phyloP scores from a whole-genome alignment of 2,329 filamentous ascomycete species.

The Leptoxyphium fumago region DNA sequence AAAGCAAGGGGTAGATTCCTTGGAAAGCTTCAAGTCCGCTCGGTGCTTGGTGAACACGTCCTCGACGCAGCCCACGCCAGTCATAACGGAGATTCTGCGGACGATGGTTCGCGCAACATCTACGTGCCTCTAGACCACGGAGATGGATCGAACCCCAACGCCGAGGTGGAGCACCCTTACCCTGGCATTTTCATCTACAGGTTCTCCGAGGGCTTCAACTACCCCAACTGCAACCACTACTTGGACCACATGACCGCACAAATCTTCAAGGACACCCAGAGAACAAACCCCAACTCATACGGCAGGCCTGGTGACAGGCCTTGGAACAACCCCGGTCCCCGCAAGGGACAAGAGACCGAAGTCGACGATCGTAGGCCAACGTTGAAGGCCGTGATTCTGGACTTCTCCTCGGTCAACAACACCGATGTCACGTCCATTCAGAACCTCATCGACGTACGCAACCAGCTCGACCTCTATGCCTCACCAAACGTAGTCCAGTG shows the following conservation, averaged over 20 bases:
- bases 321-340: conserved; percentile 85
- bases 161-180: conserved; percentile 67
- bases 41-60: conserved; percentile 62
- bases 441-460: conserved; percentile 82
- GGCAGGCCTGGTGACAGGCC: conserved; percentile 53
- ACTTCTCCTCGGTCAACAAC: conserved; percentile 87
- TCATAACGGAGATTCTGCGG: conserved; percentile 15
- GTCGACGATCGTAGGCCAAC: conserved; percentile 43
- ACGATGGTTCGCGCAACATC: conserved; percentile 49
- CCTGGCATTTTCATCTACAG: conserved; percentile 93
- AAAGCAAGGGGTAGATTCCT: conserved; percentile 74
- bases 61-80: conserved; percentile 46
- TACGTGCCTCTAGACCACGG: conserved; percentile 75
- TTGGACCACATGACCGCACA: conserved; percentile 49
- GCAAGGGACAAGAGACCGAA: conserved; percentile 35
- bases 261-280: conserved; percentile 49
- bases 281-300: conserved; percentile 57
- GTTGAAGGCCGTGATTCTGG: conserved; percentile 79
- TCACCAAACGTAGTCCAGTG: conserved; percentile 74
- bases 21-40: conserved; percentile 70
- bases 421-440: conserved; percentile 89
- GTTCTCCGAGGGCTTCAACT: conserved; percentile 90
- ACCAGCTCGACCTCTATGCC: conserved; percentile 78
- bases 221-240: conserved; percentile 82
- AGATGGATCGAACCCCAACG: conserved; percentile 80